Conservation (phyloP, 164 flowering plant genomes). For the Aristolochia contorta region DNA sequence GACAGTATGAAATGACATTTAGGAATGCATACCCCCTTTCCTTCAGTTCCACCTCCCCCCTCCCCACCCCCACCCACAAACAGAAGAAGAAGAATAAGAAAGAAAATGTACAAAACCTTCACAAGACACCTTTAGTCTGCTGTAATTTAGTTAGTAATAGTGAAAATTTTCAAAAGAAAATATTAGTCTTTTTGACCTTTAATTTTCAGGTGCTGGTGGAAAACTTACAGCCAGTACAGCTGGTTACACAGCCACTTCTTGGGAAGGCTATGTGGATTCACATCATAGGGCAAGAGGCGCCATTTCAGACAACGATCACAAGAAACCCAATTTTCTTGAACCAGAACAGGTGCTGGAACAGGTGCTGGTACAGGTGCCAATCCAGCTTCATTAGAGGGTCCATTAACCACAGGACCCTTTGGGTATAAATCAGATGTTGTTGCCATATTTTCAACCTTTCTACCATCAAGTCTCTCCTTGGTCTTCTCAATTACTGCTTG, state of each 20-base stretch:
- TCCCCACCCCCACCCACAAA: too few relatives aligned
- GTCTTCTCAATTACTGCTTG: conserved; percentile 12
- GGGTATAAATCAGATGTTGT: conserved; percentile 1
- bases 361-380: conserved; percentile 25
- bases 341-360: conserved; percentile 32
- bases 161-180: too few relatives aligned
- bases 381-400: conserved; percentile 11
- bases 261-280: conserved; percentile 48
- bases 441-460: conserved; percentile 22
- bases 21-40: too few relatives aligned
- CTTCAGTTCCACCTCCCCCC: too few relatives aligned
- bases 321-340: conserved; percentile 65
- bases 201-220: background rate
- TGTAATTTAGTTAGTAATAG: background rate
- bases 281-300: conserved; percentile 83
- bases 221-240: conserved; percentile 96
- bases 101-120: too few relatives aligned
- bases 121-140: background rate
- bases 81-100: too few relatives aligned
- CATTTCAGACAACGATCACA: conserved; percentile 85
- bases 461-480: conserved; percentile 27
- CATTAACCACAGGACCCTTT: conserved; percentile 1
- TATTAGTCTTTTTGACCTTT: too few relatives aligned
- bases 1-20: too few relatives aligned
- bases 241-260: conserved; percentile 89